phyloP scores from a whole-genome alignment of 2,329 filamentous ascomycete genomes.

The Phaeosphaeriaceae sp. region DNA sequence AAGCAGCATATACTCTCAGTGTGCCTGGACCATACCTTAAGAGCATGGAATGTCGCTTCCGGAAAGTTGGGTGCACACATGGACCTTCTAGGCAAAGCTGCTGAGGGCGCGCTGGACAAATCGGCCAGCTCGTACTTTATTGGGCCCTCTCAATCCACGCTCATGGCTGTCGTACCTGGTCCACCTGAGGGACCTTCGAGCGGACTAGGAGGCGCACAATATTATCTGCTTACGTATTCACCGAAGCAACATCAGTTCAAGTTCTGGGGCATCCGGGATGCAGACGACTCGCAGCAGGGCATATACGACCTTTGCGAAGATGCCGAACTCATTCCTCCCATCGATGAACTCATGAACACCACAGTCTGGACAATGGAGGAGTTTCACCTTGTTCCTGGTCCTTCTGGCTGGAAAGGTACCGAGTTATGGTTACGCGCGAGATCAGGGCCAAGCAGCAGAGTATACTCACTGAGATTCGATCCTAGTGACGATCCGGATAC shows the following conservation, averaged over 20 bases:
- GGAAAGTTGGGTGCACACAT: constrained; percentile 78
- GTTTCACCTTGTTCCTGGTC: constrained; percentile 51
- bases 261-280: constrained; percentile 80
- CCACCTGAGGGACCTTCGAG: constrained; percentile 37
- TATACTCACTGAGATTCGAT: constrained; percentile 76
- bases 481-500: constrained; percentile 67
- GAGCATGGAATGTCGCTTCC: constrained; percentile 86
- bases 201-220: constrained; percentile 57
- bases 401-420: constrained; percentile 47
- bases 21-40: constrained; percentile 85
- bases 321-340: constrained; percentile 67
- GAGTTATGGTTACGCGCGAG: constrained; percentile 59
- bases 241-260: constrained; percentile 93
- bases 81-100: constrained; percentile 74
- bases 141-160: constrained; percentile 77
- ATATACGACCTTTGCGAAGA: constrained; percentile 76
- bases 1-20: constrained; percentile 73
- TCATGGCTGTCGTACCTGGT: constrained; percentile 75
- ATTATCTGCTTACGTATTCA: constrained; percentile 81
- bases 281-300: constrained; percentile 63
- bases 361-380: constrained; percentile 60
- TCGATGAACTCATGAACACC: constrained; percentile 58
- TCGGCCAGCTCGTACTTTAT: constrained; percentile 73
- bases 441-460: constrained; percentile 65
- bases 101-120: constrained; percentile 66